Evolutionary conservation across 768 basidiomycete species (phyloP), one percentile per base, ranked within the genome.

Genomic region (Pisolithus albus): DNA sequence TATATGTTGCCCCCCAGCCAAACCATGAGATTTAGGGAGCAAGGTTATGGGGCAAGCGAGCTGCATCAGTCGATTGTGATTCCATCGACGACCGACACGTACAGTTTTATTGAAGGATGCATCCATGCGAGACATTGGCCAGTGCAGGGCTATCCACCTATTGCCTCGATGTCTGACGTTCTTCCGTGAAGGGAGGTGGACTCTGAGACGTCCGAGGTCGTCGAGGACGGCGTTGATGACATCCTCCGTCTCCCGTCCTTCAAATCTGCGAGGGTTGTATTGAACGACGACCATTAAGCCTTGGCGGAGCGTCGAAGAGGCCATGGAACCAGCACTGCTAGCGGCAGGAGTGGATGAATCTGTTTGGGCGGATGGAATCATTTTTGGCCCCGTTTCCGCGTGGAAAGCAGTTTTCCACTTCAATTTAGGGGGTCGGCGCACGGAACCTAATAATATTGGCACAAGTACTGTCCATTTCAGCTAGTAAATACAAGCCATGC

Each of bases 191-290:
- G 65, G 66, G 0, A 54, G 58, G 43, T 68, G 65, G 2, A 64
- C 66, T 48, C 66, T 63, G 37, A 68, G 66, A 37, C 52, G 54
- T n/a, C 40, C 51, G 26, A 69, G 61, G 51, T 68, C 65, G 39
- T 52, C 57, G 48, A 67, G 59, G 36, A 67, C 49, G 43, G 57
- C 34, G 11, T 34, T 59, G 37, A 56, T 55, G 38, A 65, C 53
- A 10, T 46, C 63, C 42, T 23, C 19, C 21, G 19, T 41, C 5
- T 3, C 8, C 15, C 10, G 6, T 5, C 40, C 10, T 41, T 21
- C 18, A 19, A 42, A 42, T 23, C 24, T 42, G 41, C 16, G 41
- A 19, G 41, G 18, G n/a, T 42, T 42, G 21, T 42, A 42, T 24
- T 23, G 9, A 13, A 42, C 23, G 10, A 21, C 11, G n/a, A 42